Conservation (phyloP, 768 basidiomycete species). For the Kwoniella newhampshirensis region DNA sequence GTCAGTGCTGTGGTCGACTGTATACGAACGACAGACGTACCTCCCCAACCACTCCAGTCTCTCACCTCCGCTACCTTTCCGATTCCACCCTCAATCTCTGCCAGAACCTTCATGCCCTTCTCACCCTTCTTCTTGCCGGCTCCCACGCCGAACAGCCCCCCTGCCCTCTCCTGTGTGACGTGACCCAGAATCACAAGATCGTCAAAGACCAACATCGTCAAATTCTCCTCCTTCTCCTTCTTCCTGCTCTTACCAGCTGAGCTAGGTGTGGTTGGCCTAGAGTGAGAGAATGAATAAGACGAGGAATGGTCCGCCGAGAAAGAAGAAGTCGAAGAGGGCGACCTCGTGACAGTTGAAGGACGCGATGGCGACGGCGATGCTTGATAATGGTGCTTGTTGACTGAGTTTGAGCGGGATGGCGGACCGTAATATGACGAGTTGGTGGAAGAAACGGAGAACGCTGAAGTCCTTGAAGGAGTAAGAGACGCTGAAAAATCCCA, state of each 20-base stretch:
- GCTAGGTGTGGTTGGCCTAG: slow-evolving; percentile 16
- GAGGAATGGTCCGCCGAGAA: slow-evolving; percentile 6
- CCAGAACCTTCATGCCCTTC: slow-evolving; percentile 21
- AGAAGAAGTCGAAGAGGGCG: slow-evolving; percentile 13
- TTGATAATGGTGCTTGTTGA: slow-evolving; percentile 2
- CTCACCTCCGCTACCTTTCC: slow-evolving; percentile 36
- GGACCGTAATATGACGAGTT: slow-evolving; percentile 9
- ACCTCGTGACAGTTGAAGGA: slow-evolving; percentile 12
- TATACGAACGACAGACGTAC: slow-evolving; percentile 18
- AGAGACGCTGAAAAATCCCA: slow-evolving; percentile 30
- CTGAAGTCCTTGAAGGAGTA: slow-evolving; percentile 23
- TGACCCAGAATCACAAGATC: slow-evolving; percentile 39
- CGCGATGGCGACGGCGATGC: slow-evolving; percentile 9
- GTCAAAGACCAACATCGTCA: slow-evolving; percentile 41
- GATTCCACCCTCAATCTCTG: slow-evolving; percentile 36
- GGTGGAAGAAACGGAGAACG: slow-evolving; percentile 31
- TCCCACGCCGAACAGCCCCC: slow-evolving; percentile 27
- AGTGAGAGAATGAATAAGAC: not conserved
- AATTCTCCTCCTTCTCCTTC: slow-evolving; percentile 29
- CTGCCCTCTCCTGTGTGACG: slow-evolving; percentile 10
- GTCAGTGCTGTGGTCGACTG: too few relatives aligned
- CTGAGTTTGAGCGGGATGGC: slow-evolving; percentile 19
- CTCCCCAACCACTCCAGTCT: slow-evolving; percentile 38
- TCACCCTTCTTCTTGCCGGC: slow-evolving; percentile 20
- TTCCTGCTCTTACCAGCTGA: slow-evolving; percentile 6